Evolutionary conservation across 1,139 yeast species (phyloP), one percentile per base, ranked within the genome.

Genomic region (Neolecta irregularis): DNA sequence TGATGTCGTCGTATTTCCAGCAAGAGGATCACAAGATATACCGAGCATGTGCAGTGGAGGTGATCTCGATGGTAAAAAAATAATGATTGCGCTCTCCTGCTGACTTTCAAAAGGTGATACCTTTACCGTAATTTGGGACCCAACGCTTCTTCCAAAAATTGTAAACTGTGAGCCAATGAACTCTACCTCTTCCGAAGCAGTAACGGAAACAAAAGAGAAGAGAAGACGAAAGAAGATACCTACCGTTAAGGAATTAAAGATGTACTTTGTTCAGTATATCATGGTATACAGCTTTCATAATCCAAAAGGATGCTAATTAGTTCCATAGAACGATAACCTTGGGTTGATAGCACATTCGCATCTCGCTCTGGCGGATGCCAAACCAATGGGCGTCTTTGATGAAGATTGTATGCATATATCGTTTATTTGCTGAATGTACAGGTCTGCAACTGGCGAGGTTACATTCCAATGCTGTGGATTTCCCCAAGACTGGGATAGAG

Each of bases 11-110:
- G 41, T 39, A 15, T 32, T 39, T 23, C 39, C 42, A 2, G 24
- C 32, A 11, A 28, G 29, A 5, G 42, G 42, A 8, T 35, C 24
- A 19, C 37, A 34, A 15, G 40, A 38, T 21, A 32, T 39, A 19
- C 32, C 42, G 5, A 35, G 31, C n/a, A 37, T 39, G 42, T 35
- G 41, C 11, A 29, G 38, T 15, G 42, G 42, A 4, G 42, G 42
- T n/a, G 42, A 39, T 23, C 34, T 39, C 17, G 42, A 39, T 32
- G 42, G 42, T n/a, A n/a, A n/a, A n/a, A n/a, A n/a, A n/a, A n/a
- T n/a, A n/a, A n/a, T n/a, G n/a, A n/a, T n/a, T n/a, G n/a, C n/a
- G n/a, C n/a, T n/a, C n/a, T n/a, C n/a, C n/a, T n/a, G n/a, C n/a
- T n/a, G n/a, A n/a, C n/a, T n/a, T n/a, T n/a, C n/a, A n/a, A n/a